Evolutionary conservation across 768 basidiomycete genomes (phyloP).

Genomic region (Coprinopsis marcescibilis): DNA sequence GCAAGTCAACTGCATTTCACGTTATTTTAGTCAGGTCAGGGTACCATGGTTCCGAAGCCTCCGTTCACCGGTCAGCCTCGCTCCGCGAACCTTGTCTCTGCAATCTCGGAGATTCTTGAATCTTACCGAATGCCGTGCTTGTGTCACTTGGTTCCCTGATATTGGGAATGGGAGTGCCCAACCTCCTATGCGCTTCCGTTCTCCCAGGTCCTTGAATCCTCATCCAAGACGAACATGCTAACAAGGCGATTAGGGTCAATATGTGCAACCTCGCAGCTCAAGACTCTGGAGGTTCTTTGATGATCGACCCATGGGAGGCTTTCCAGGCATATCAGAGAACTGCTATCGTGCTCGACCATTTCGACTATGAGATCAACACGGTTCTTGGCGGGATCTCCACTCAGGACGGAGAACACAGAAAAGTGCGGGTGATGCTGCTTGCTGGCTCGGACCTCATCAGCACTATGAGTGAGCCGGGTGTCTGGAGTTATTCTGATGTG

Average conservation of each 20-base stretch:
- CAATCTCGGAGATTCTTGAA: constrained; percentile 11
- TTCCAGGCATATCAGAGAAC: constrained; percentile 93
- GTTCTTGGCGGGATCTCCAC: constrained; percentile 73
- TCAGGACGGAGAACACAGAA: constrained; percentile 66
- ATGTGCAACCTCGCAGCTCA: constrained; percentile 90
- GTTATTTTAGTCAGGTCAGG: background rate
- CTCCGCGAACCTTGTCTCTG: background rate
- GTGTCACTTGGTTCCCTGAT: constrained; percentile 1
- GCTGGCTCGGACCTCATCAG: constrained; percentile 98
- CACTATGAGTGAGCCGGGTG: constrained; percentile 97
- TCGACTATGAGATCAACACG: constrained; percentile 90
- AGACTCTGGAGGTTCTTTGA: constrained; percentile 88
- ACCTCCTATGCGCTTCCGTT: no score
- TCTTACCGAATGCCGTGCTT: constrained; percentile 16
- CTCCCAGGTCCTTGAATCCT: no score
- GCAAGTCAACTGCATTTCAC: constrained; percentile 44
- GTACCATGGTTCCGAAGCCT: background rate
- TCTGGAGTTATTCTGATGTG: constrained; percentile 94
- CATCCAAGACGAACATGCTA: no score
- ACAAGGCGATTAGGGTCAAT: constrained; percentile 50
- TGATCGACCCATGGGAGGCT: constrained; percentile 98
- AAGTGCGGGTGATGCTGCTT: constrained; percentile 85
- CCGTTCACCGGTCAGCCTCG: constrained; percentile 2
- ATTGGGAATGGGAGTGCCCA: no score
- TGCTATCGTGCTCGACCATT: constrained; percentile 95